Percentiles rank a stretch among this genome's conserved stretches.
Conservation (phyloP, 305 asterid genomes). For the Ruellia speciosa region DNA sequence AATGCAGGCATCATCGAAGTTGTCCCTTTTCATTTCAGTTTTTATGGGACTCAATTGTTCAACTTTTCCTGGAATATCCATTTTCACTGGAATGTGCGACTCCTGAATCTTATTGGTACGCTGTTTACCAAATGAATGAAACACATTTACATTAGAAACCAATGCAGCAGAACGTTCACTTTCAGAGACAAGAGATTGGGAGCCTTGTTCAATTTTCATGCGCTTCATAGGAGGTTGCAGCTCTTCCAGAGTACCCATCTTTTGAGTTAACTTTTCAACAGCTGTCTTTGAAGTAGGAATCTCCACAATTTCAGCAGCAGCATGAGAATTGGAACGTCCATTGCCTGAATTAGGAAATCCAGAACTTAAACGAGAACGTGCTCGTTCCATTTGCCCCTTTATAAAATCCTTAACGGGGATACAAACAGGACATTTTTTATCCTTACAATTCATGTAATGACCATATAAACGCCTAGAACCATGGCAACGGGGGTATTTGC, state of each 20-base stretch:
- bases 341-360: constrained; percentile 35
- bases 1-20: constrained; percentile 30
- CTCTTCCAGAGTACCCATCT: constrained; percentile 54
- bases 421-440: constrained; percentile 80
- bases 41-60: constrained; percentile 37
- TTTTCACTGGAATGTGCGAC: too few relatives aligned
- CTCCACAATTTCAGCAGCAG: constrained; percentile 41
- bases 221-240: constrained; percentile 75
- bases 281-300: constrained; percentile 32
- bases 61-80: constrained; percentile 43
- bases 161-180: constrained; percentile 35
- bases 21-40: constrained; percentile 37
- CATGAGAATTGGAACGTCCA: constrained; percentile 44
- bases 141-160: constrained; percentile 35
- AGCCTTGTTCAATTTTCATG: constrained; percentile 61
- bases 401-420: constrained; percentile 64
- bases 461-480: constrained; percentile 42
- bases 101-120: too few relatives aligned
- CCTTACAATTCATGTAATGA: constrained; percentile 58
- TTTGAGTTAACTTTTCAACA: too few relatives aligned
- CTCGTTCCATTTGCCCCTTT: constrained; percentile 36
- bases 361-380: constrained; percentile 39
- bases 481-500: constrained; percentile 65
- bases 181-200: constrained; percentile 42
- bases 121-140: too few relatives aligned